Evolutionary conservation across 2,329 filamentous ascomycete species (phyloP), one percentile per base, ranked within the genome.

Genomic region (Epichloe glyceriae): DNA sequence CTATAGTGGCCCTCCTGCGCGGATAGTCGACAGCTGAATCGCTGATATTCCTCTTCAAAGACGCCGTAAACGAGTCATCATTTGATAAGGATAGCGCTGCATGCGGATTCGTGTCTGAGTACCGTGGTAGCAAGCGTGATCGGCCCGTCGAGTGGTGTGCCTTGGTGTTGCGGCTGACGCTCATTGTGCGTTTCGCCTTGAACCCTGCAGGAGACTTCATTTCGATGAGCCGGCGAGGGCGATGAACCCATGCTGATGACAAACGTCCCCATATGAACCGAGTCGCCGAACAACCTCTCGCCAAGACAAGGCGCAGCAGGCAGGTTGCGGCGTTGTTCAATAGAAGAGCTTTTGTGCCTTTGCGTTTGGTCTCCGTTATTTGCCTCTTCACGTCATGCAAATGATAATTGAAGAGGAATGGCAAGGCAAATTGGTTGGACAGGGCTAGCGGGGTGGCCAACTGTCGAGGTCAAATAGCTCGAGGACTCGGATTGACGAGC

Each of bases 11-110:
- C 61, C 80, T 72, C 56, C 80, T 71, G 56, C 80, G 73, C 15
- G 80, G 80, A 61, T 83, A 84, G 62, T 83, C 80, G 46, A 82
- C 70, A 17, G 74, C 75, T 37, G 72, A 74, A 58, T 83, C 79
- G 12, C 78, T 80, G 58, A 78, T 81, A 57, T 79, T 74, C 58
- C 79, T 72, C 66, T 83, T 82, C 33, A 81, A 66, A 39, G 79
- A 78, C 55, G 78, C 79, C 26, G 73, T 70, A 50, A 73, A 70
- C 50, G 73, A 73, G 59, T 82, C 76, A 56, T 80, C 75, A 60
- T 59, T 64, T 19, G 61, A 62, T 58, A 73, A 76, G 58, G 73
- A 69, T 53, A 70, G 66, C 38, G 70, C 72, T 60, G 72, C 73
- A 55, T 64, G 61, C 44, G 67, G 57, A 49, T 67, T 67, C 51